Conservation (phyloP, 768 basidiomycete genomes). For the Mycena floridula region DNA sequence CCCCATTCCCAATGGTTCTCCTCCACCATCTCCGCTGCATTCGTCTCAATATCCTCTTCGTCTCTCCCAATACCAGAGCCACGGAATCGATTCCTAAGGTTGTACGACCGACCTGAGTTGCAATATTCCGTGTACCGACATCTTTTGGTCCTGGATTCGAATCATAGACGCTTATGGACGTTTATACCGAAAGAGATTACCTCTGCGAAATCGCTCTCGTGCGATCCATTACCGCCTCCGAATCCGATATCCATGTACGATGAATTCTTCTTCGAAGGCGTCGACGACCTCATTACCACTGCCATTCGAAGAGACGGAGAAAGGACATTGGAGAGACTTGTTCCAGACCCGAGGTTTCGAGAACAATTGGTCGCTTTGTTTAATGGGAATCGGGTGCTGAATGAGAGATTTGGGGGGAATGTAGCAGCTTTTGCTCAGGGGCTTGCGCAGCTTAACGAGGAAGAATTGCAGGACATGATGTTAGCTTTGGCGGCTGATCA, state of each 20-base stretch:
- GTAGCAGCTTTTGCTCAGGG: slow-evolving; percentile 57
- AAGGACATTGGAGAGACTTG: slow-evolving; percentile 45
- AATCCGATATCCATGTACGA: slow-evolving; percentile 59
- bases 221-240: slow-evolving; percentile 82
- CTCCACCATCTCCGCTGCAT: slow-evolving; percentile 43
- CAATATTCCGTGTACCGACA: slow-evolving; percentile 66
- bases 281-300: slow-evolving; percentile 25
- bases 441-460: slow-evolving; percentile 47
- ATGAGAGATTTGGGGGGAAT: slow-evolving; percentile 56
- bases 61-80: slow-evolving; percentile 27
- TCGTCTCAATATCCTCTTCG: slow-evolving; percentile 55
- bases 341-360: slow-evolving; percentile 39
- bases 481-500: slow-evolving; percentile 31
- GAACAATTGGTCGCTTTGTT: slow-evolving; percentile 36
- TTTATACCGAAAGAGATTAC: slow-evolving; percentile 64
- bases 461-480: slow-evolving; percentile 58
- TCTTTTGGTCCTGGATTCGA: slow-evolving; percentile 64
- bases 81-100: slow-evolving; percentile 16
- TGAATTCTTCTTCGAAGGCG: slow-evolving; percentile 64
- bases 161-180: slow-evolving; percentile 51
- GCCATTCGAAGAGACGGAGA: slow-evolving; percentile 23
- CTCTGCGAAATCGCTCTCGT: slow-evolving; percentile 52
- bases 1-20: slow-evolving; percentile 67
- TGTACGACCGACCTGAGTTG: slow-evolving; percentile 33
- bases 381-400: slow-evolving; percentile 48